A percentile compares a stretch with the other conserved stretches of the same genome.
phyloP scores from a whole-genome alignment of 495 filamentous ascomycete genomes.

The Aspergillus olivimuriae region DNA sequence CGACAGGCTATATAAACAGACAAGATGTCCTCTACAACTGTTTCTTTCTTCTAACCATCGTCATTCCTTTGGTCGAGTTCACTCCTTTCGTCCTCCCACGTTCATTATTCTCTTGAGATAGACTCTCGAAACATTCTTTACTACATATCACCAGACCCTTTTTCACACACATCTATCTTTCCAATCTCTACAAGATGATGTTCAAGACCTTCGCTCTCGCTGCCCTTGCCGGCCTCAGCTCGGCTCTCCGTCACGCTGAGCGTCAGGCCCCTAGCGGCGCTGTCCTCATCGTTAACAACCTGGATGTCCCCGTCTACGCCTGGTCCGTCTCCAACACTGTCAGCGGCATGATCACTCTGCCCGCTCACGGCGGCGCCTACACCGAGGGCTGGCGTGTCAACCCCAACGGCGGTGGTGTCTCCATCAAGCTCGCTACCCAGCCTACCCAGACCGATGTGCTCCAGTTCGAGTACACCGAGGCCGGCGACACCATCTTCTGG shows the following conservation, averaged over 20 bases:
- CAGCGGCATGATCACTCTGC: slow-evolving; percentile 25
- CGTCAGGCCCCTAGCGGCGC: neutral
- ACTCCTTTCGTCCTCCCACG: neutral
- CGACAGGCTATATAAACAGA: neutral
- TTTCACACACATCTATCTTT: neutral
- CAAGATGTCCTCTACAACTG: neutral
- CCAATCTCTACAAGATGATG: neutral
- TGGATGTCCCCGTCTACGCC: slow-evolving; percentile 11
- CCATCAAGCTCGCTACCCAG: slow-evolving; percentile 36
- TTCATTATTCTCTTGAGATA: too few species aligned
- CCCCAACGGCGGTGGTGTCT: slow-evolving; percentile 37
- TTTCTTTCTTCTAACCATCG: neutral
- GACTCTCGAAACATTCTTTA: neutral
- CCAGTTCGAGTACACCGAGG: slow-evolving; percentile 42
- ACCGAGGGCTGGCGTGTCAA: slow-evolving; percentile 30
- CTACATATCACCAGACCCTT: neutral
- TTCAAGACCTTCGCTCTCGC: neutral
- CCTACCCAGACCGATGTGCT: slow-evolving; percentile 28
- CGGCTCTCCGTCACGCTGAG: neutral
- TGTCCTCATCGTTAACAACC: neutral
- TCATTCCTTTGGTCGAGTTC: neutral
- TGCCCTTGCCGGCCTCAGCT: neutral
- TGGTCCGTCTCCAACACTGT: slow-evolving; percentile 32
- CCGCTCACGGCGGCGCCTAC: slow-evolving; percentile 26
- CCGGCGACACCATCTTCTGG: slow-evolving; percentile 34